phyloP scores from a whole-genome alignment of 163 green algal species.

The Scenedesmus sp. region DNA sequence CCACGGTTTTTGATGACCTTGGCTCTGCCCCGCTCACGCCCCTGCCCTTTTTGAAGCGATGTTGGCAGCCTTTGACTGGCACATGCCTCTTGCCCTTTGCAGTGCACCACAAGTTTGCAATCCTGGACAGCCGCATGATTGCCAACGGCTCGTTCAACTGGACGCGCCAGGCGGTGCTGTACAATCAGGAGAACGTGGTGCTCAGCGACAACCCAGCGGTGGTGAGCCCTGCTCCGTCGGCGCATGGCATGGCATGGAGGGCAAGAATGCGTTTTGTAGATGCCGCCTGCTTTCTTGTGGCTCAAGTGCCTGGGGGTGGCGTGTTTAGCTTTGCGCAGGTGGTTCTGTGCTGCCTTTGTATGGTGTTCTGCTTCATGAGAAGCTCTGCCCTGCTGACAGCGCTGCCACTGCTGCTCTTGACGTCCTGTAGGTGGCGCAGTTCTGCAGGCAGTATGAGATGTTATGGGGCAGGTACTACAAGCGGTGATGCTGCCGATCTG shows the following conservation, averaged over 20 bases:
- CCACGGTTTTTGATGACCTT: too few species aligned
- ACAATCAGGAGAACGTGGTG: constrained; percentile 75
- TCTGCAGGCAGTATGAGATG: constrained; percentile 42
- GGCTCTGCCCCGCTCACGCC: too few species aligned
- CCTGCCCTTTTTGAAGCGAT: too few species aligned
- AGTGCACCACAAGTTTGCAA: constrained; percentile 74
- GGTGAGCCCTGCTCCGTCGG: constrained; percentile 16
- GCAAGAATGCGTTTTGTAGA: too few species aligned
- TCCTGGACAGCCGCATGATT: constrained; percentile 66
- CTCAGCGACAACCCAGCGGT: constrained; percentile 56
- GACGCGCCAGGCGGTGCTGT: constrained; percentile 72
- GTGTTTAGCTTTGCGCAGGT: not conserved
- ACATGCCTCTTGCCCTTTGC: not conserved
- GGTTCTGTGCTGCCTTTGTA: too few species aligned
- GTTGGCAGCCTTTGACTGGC: not conserved
- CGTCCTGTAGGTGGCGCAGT: constrained; percentile 31
- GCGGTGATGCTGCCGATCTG: not conserved
- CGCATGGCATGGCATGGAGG: too few species aligned
- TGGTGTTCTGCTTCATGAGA: not conserved
- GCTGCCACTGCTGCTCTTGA: not conserved
- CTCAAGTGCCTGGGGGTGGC: not conserved
- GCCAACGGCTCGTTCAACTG: constrained; percentile 79
- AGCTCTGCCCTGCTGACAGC: not conserved
- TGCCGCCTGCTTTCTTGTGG: too few species aligned
- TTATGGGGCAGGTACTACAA: constrained; percentile 42